Base-by-base conservation (phyloP, 2,329 filamentous ascomycete genomes). In the Cordyceps farinosa region DNA sequence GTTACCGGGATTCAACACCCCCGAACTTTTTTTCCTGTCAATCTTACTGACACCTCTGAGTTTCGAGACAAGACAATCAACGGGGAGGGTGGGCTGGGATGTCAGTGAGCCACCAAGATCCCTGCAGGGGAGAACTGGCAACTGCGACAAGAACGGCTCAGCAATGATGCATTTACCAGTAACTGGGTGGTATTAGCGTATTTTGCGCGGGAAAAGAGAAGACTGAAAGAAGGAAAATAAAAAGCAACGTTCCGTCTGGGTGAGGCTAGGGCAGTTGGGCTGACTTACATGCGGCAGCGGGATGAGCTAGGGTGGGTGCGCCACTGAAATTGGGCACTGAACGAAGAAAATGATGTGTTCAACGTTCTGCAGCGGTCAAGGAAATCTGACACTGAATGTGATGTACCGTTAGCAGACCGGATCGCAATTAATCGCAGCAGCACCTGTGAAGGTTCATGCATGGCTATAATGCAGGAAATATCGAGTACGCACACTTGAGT, bases 41-140 rank as follows among this genome's bases (percentile, higher is more conserved):
- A 60, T 42, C 36, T 44, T 17, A 17, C 55, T 15, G 17, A 38
- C 22, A 40, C 27, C 27, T 45, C 42, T 42, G 32, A 3, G 53
- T 55, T 54, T 53, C 55, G 55, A 47, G 55, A 50, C 60, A 65
- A 65, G 64, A 64, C 66, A 65, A 61, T 34, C 50, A 32, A 51
- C 47, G 30, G 44, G 59, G 38, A 44, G 30, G 36, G 42, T 38
- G 44, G 47, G n/a, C 44, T 38, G 61, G 36, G 54, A 29, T 30
- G 52, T 38, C 54, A 50, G 40, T n/a, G 40, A 48, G 57, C 63
- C 42, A 58, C 53, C 45, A 57, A 52, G 66, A 68, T 63, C 53
- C 64, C 67, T 69, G 69, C 66, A 67, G 61, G 56, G 55, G 60
- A 63, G 34, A 62, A 40, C 13, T 65, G 64, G 57, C 48, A 54